Conservation (phyloP, 176 grass and related monocot genomes). For the Oryza officinalis region DNA sequence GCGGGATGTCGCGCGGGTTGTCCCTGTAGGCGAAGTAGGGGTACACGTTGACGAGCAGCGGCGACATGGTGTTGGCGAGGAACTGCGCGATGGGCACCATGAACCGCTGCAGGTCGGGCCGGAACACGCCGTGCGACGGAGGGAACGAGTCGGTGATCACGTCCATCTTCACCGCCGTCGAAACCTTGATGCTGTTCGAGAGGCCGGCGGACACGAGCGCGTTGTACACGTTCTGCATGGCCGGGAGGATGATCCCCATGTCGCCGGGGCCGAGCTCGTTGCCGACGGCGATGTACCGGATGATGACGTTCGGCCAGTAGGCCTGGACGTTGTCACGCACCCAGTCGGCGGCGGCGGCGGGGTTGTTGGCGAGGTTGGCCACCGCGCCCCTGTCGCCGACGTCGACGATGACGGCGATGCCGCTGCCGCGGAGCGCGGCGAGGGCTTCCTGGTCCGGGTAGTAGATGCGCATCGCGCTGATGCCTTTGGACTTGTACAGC, state of each 20-base stretch:
- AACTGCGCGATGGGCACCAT: conserved; percentile 36
- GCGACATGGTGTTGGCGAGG: conserved; percentile 35
- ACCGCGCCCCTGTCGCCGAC: conserved; percentile 35
- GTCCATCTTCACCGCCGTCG: conserved; percentile 32
- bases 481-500: conserved; percentile 59
- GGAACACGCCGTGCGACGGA: conserved; percentile 46
- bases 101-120: background rate
- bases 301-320: background rate
- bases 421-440: conserved; percentile 43
- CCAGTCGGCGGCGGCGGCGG: conserved; percentile 31
- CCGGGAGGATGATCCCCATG: conserved; percentile 43
- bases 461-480: conserved; percentile 64
- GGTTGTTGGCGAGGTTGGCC: conserved; percentile 13
- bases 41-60: conserved; percentile 62
- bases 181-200: conserved; percentile 36
- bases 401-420: conserved; percentile 46
- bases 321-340: conserved; percentile 46
- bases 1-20: background rate
- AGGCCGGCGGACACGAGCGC: conserved; percentile 37
- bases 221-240: conserved; percentile 48
- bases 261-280: conserved; percentile 39
- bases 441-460: conserved; percentile 37
- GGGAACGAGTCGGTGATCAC: conserved; percentile 41
- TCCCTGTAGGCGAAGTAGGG: conserved; percentile 52
- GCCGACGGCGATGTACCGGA: conserved; percentile 58